Evolutionary conservation across 805 yeast species (phyloP).

Genomic region (Ogataea chonburiensis): DNA sequence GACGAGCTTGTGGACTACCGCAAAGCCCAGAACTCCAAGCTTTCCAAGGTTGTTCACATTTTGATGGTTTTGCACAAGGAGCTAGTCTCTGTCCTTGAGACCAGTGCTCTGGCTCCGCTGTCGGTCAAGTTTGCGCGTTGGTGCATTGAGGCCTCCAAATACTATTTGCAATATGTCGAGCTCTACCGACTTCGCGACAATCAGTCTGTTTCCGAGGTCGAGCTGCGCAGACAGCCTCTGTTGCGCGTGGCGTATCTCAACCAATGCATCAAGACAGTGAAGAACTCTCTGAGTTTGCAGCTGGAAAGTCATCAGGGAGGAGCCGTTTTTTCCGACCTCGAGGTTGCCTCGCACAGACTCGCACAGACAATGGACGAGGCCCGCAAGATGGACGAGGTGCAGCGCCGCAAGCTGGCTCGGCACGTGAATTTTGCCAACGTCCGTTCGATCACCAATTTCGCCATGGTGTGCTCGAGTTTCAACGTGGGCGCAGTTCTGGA

Average conservation of each 20-base stretch:
- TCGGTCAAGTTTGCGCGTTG: constrained; percentile 26
- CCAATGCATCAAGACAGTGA: constrained; percentile 23
- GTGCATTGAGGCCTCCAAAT: constrained; percentile 20
- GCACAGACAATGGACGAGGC: constrained; percentile 20
- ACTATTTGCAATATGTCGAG: constrained; percentile 25
- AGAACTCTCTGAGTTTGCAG: constrained; percentile 22
- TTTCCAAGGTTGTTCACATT: constrained; percentile 17
- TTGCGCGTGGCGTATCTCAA: constrained; percentile 29
- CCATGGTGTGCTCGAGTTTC: constrained; percentile 23
- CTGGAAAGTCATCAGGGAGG: constrained; percentile 21
- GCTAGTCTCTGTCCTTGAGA: constrained; percentile 14
- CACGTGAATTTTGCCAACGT: constrained; percentile 22
- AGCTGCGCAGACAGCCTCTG: constrained; percentile 33
- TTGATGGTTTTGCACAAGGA: constrained; percentile 23
- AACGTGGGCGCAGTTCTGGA: constrained; percentile 8
- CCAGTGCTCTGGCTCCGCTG: constrained; percentile 14
- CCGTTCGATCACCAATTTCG: constrained; percentile 25
- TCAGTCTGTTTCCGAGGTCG: constrained; percentile 29
- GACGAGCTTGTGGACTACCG: constrained; percentile 23
- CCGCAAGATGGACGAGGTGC: constrained; percentile 23
- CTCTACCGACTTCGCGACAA: constrained; percentile 23
- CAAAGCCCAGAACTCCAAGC: constrained; percentile 19
- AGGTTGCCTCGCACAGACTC: constrained; percentile 24
- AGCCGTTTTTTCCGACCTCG: constrained; percentile 26
- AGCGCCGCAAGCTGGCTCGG: constrained; percentile 20